Evolutionary conservation across 306 rosid genomes (phyloP).

Genomic region (Bauhinia variegata): DNA sequence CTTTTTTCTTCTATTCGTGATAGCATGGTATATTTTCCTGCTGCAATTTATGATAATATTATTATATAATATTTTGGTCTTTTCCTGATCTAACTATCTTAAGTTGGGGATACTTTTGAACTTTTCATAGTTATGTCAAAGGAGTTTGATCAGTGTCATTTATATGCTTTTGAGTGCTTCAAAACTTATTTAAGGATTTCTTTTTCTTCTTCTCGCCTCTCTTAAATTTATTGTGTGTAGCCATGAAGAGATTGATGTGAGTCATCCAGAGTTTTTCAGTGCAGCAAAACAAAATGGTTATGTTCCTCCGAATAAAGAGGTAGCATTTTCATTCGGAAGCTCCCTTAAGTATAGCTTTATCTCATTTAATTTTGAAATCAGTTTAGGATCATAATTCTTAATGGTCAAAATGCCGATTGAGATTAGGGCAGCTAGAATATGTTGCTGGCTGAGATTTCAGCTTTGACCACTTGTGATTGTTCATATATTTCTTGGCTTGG

Average conservation of each 20-base stretch:
- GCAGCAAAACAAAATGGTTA: slow-evolving; percentile 81
- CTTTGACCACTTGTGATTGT: slow-evolving; percentile 4
- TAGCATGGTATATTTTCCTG: neutral
- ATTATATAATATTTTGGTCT: slow-evolving; percentile 15
- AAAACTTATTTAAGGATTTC: neutral
- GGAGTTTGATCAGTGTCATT: slow-evolving; percentile 11
- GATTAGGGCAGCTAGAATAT: neutral
- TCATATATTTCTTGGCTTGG: slow-evolving; percentile 9
- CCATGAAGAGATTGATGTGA: slow-evolving; percentile 97
- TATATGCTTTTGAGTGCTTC: neutral
- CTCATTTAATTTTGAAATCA: slow-evolving; percentile 18
- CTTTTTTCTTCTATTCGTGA: neutral
- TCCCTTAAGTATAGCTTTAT: slow-evolving; percentile 26
- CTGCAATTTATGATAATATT: neutral
- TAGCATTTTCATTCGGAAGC: slow-evolving; percentile 39
- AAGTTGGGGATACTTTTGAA: neutral
- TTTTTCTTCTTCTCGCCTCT: slow-evolving; percentile 1
- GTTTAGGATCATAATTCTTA: neutral
- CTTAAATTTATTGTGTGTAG: slow-evolving; percentile 54
- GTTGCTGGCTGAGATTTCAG: neutral
- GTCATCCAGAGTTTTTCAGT: slow-evolving; percentile 94
- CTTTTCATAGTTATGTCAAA: neutral
- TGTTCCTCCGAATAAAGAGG: slow-evolving; percentile 92
- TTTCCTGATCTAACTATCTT: slow-evolving; percentile 18
- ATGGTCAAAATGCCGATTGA: neutral